These are phyloP conservation scores for Sporothrix dimorphospora DNA, from an alignment of 2,329 filamentous ascomycete species.

Conservation along the genomic window DNA sequence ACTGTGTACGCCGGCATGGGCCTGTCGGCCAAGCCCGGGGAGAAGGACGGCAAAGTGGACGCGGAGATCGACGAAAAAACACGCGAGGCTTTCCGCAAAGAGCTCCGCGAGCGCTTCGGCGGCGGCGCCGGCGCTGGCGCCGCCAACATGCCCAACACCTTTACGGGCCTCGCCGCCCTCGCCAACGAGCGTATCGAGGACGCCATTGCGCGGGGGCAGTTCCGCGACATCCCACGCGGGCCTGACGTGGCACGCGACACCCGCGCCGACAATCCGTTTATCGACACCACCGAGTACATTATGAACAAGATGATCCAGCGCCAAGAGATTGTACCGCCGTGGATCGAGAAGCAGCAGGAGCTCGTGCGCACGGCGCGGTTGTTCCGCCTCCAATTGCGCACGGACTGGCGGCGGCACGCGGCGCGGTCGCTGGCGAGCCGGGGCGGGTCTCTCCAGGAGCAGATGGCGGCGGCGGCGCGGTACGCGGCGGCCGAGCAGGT, in stretches of 20 bases:
- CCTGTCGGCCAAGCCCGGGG: neutral
- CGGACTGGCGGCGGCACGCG: constrained; percentile 84
- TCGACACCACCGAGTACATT: constrained; percentile 96
- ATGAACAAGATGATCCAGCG: constrained; percentile 98
- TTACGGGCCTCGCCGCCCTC: constrained; percentile 77
- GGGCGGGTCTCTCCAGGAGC: constrained; percentile 73
- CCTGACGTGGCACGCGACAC: constrained; percentile 74
- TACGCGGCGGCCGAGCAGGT: constrained; percentile 75
- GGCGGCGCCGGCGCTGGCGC: constrained; percentile 69
- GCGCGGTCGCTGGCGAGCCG: constrained; percentile 75
- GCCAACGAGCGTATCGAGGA: constrained; percentile 92
- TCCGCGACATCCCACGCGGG: constrained; percentile 79
- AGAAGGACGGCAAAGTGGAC: constrained; percentile 48
- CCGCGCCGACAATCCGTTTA: constrained; percentile 81
- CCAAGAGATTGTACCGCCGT: constrained; percentile 92
- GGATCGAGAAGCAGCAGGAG: constrained; percentile 99
- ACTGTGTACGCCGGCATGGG: constrained; percentile 53
- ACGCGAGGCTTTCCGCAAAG: constrained; percentile 68
- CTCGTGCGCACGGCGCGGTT: constrained; percentile 67
- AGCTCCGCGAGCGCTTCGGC: constrained; percentile 82
- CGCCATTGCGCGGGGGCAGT: constrained; percentile 88
- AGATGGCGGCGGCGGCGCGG: constrained; percentile 70
- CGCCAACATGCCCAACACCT: constrained; percentile 65
- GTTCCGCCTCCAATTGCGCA: constrained; percentile 75
- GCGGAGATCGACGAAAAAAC: constrained; percentile 69